phyloP scores from a whole-genome alignment of 2,329 filamentous ascomycete genomes.

The Orbilia brochopaga region DNA sequence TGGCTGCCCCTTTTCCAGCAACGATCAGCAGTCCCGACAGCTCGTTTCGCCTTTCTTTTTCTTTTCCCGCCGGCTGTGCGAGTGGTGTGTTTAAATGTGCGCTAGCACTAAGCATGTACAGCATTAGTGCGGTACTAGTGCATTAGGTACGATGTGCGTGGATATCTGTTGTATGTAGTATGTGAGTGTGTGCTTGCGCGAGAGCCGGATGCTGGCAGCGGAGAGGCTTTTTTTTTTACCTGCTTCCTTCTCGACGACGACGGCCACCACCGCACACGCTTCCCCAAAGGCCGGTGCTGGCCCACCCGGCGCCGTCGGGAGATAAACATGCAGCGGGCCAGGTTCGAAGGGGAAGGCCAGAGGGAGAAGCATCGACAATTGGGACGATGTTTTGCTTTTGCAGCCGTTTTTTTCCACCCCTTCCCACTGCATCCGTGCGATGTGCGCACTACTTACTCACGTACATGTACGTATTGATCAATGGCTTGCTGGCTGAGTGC shows the following conservation, averaged over 20 bases:
- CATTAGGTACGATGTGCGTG: no score
- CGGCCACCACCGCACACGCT: no score
- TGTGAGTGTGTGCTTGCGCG: no score
- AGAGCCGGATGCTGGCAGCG: no score
- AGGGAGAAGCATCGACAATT: constrained; percentile 4
- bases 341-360: not conserved
- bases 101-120: no score
- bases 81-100: not conserved
- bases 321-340: constrained; percentile 16
- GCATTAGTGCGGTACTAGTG: no score
- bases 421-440: constrained; percentile 2
- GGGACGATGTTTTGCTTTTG: not conserved
- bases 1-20: constrained; percentile 49
- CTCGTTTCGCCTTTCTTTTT: constrained; percentile 49
- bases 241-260: no score
- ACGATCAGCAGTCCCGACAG: constrained; percentile 51
- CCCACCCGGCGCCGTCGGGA: constrained; percentile 26
- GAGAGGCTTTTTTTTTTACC: no score
- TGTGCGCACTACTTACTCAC: no score
- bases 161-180: no score
- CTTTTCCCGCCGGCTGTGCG: not conserved
- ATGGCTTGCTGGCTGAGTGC: no score
- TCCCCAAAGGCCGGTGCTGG: constrained; percentile 13
- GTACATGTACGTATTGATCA: no score
- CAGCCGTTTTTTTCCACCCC: not conserved